phyloP scores from a whole-genome alignment of 164 flowering plant genomes.

The Aristolochia contorta region DNA sequence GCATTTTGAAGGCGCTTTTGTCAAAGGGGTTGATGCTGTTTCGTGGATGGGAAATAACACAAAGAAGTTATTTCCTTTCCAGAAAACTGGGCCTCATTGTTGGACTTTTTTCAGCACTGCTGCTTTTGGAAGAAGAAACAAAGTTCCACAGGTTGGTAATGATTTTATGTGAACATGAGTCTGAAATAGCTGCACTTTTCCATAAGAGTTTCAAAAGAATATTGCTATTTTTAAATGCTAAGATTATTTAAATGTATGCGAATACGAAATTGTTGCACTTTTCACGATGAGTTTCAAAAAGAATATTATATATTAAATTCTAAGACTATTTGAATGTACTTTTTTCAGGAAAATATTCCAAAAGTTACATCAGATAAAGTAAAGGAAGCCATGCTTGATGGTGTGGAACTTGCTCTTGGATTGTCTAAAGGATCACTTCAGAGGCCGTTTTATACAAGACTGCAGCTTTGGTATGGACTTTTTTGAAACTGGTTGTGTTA shows the following conservation, averaged over 20 bases:
- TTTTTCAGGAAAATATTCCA: constrained; percentile 76
- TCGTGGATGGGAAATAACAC: constrained; percentile 98
- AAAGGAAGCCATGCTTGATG: constrained; percentile 65
- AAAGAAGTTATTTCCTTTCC: constrained; percentile 40
- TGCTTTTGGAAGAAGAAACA: constrained; percentile 65
- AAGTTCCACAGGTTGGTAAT: constrained; percentile 84
- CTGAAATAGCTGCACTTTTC: background rate
- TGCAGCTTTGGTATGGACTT: constrained; percentile 60
- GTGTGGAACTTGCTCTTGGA: constrained; percentile 78
- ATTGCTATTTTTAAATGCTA: background rate
- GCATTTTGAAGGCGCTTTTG: constrained; percentile 93
- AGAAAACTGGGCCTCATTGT: constrained; percentile 50
- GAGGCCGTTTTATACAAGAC: constrained; percentile 53
- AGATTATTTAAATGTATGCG: background rate
- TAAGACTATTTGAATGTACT: background rate
- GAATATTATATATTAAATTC: background rate
- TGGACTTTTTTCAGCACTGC: constrained; percentile 97
- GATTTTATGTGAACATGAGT: background rate
- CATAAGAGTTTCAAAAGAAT: background rate
- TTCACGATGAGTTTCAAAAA: background rate
- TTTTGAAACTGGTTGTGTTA: background rate
- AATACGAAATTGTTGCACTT: background rate
- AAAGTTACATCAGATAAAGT: constrained; percentile 75
- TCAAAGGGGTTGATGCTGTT: constrained; percentile 71
- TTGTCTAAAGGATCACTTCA: constrained; percentile 55